Percentiles rank a stretch among this genome's conserved stretches.
Evolutionary conservation across 805 yeast genomes (phyloP).

Genomic region (Ogataea corticis): DNA sequence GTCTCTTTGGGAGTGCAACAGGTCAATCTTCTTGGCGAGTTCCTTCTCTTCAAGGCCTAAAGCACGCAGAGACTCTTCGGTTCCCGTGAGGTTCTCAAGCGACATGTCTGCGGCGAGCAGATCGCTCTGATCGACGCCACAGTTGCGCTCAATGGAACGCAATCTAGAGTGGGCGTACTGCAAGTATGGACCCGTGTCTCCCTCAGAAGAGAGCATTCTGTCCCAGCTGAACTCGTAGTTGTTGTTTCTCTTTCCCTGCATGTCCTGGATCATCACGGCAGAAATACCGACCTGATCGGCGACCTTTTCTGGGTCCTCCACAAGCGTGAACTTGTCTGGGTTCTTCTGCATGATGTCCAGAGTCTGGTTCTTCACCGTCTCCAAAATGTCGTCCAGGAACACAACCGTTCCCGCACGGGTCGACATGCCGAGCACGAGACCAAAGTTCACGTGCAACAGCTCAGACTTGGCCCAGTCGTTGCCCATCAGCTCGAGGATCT

Average conservation of each 20-base stretch:
- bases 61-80: conserved; percentile 27
- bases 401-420: conserved; percentile 98
- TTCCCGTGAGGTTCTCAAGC: conserved; percentile 32
- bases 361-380: conserved; percentile 92
- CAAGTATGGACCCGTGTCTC: conserved; percentile 98
- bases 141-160: conserved; percentile 89
- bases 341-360: conserved; percentile 95
- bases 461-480: conserved; percentile 73
- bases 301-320: conserved; percentile 89
- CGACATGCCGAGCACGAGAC: conserved; percentile 98
- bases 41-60: conserved; percentile 30
- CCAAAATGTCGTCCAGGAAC: conserved; percentile 90
- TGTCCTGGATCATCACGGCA: conserved; percentile 98
- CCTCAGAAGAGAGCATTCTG: conserved; percentile 97
- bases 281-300: conserved; percentile 96
- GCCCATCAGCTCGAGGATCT: conserved; percentile 88
- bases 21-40: conserved; percentile 33
- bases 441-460: conserved; percentile 85
- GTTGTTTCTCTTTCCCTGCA: conserved; percentile 95
- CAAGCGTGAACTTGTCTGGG: conserved; percentile 86
- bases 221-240: conserved; percentile 97
- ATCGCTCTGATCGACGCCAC: conserved; percentile 45
- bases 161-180: conserved; percentile 98
- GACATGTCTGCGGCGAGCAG: conserved; percentile 31
- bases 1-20: conserved; percentile 30